phyloP scores from a whole-genome alignment of 2,329 filamentous ascomycete genomes.

The Teratosphaeria pseudoeucalypti region DNA sequence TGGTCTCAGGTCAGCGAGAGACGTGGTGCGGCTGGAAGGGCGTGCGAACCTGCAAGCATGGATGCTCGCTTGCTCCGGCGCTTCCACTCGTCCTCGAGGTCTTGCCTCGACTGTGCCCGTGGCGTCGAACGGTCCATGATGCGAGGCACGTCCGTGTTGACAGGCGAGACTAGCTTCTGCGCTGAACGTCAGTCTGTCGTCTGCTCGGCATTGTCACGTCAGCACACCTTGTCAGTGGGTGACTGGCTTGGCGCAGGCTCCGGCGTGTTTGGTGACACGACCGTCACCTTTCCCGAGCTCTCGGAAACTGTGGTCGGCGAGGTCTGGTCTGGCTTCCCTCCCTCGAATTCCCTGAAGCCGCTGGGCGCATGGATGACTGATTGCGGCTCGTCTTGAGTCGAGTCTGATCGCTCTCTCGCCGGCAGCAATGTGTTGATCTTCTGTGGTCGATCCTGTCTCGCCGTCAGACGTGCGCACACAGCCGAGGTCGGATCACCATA shows the following conservation, averaged over 20 bases:
- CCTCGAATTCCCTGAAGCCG: constrained; percentile 66
- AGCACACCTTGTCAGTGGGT: constrained; percentile 19
- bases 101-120: constrained; percentile 69
- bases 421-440: constrained; percentile 38
- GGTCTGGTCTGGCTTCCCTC: constrained; percentile 5
- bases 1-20: constrained; percentile 9
- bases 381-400: constrained; percentile 61
- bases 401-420: constrained; percentile 38
- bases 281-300: constrained; percentile 12
- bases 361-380: constrained; percentile 88
- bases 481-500: constrained; percentile 9
- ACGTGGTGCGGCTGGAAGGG: not conserved
- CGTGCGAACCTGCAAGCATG: constrained; percentile 62
- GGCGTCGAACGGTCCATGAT: constrained; percentile 64
- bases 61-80: constrained; percentile 53
- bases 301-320: constrained; percentile 8
- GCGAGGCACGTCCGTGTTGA: constrained; percentile 61
- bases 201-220: not conserved
- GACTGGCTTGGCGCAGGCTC: constrained; percentile 22
- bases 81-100: constrained; percentile 51
- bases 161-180: constrained; percentile 45
- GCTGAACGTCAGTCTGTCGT: not conserved
- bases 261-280: constrained; percentile 28
- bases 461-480: constrained; percentile 8
- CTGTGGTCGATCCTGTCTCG: constrained; percentile 24